Conservation (phyloP, 352 stramenopile genomes). For the Elongisporangium undulatum region DNA sequence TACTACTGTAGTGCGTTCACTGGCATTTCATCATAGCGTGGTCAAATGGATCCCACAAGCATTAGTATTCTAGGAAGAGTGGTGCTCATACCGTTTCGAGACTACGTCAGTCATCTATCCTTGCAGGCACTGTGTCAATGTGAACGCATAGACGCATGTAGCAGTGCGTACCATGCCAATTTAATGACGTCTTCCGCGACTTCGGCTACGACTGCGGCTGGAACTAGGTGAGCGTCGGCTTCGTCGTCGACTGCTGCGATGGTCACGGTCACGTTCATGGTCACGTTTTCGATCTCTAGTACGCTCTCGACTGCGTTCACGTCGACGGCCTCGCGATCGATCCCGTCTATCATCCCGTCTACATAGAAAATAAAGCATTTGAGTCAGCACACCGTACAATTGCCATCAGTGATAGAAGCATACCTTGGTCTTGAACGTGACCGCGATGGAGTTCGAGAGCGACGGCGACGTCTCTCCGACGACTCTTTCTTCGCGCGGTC, state of each 20-base stretch:
- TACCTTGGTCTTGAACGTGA: slow-evolving; percentile 17
- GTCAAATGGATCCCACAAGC: background rate
- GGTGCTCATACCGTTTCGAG: background rate
- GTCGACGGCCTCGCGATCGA: slow-evolving; percentile 3
- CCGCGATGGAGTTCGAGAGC: slow-evolving; percentile 12
- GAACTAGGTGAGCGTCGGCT: slow-evolving; percentile 17
- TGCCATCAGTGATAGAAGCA: background rate
- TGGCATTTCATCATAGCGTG: background rate
- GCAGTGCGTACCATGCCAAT: background rate
- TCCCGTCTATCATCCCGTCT: slow-evolving; percentile 7
- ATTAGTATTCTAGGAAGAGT: slow-evolving; percentile 1
- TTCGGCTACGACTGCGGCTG: slow-evolving; percentile 26
- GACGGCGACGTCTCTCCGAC: slow-evolving; percentile 6
- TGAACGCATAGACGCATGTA: too few species aligned
- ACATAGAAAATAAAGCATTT: background rate
- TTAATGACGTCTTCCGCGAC: slow-evolving; percentile 9
- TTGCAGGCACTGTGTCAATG: background rate
- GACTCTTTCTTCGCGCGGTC: slow-evolving; percentile 6
- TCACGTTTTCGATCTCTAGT: background rate
- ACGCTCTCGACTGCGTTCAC: slow-evolving; percentile 9
- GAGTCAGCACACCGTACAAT: background rate
- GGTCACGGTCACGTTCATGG: slow-evolving; percentile 3
- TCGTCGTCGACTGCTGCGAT: slow-evolving; percentile 17
- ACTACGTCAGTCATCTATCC: background rate
- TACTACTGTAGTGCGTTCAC: background rate